Percentiles rank a stretch among this genome's conserved stretches.
Conservation (phyloP, 2,329 filamentous ascomycete species). For the Calcarisporium arbuscula region DNA sequence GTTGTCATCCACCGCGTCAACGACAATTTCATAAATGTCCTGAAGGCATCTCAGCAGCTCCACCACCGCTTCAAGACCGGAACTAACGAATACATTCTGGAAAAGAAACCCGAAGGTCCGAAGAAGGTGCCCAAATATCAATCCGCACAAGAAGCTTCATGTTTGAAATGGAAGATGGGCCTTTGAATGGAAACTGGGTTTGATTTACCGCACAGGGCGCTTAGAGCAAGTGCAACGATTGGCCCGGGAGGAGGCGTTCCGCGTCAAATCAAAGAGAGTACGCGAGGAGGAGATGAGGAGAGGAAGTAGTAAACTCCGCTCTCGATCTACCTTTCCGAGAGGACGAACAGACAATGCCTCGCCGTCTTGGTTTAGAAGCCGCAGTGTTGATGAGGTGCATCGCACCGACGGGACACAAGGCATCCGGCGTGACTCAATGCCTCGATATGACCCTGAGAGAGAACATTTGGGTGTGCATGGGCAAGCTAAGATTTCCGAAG, state of each 20-base stretch:
- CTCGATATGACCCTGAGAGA: constrained; percentile 75
- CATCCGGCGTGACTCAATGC: constrained; percentile 36
- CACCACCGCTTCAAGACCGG: constrained; percentile 87
- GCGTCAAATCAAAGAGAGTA: constrained; percentile 79
- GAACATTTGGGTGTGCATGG: constrained; percentile 60
- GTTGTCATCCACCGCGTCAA: constrained; percentile 83
- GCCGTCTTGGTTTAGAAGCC: constrained; percentile 41
- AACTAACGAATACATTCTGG: constrained; percentile 80
- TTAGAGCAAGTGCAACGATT: constrained; percentile 86
- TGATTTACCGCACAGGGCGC: constrained; percentile 85
- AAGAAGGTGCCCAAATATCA: constrained; percentile 84
- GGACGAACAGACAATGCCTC: constrained; percentile 23
- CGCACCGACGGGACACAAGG: constrained; percentile 22
- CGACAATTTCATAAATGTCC: constrained; percentile 85
- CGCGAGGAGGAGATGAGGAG: constrained; percentile 60
- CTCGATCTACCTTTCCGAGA: constrained; percentile 44
- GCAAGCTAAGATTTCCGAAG: constrained; percentile 63
- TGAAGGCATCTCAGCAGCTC: constrained; percentile 85
- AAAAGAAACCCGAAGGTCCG: constrained; percentile 77
- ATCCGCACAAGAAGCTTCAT: constrained; percentile 74
- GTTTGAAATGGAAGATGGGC: constrained; percentile 94
- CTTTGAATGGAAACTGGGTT: constrained; percentile 94
- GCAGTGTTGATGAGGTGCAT: constrained; percentile 44
- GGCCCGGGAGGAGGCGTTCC: constrained; percentile 84
- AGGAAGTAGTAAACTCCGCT: constrained; percentile 45